Base-by-base conservation (phyloP, 139 green algal genomes). In the Desmodesmus armatus region DNA sequence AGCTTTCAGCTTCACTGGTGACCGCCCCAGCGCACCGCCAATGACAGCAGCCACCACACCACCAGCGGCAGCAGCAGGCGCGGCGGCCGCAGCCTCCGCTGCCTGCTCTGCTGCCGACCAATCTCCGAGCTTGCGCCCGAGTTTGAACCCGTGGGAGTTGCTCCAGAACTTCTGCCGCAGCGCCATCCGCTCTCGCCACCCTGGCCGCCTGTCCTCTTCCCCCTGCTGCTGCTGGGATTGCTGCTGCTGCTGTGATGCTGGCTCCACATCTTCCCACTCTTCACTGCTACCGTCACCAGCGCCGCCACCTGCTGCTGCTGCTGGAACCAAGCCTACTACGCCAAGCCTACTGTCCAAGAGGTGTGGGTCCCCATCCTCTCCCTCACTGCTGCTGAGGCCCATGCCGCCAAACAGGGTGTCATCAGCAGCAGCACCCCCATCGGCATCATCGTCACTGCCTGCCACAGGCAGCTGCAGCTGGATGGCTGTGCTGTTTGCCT, bases 51-150 rank as follows among this genome's bases (percentile, higher is more conserved):
- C 73, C 47, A 88, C 62, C 25, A 78, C 78, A 9, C 88, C 78
- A 31, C 78, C 62, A 65, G 41, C 78, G 47, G 78, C 78, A 83
- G 33, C 77, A 51, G 78, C 78, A 65, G 78, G 43, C 31, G 25
- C 86, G n/a, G n/a, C 70, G 13, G 35, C 71, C 6, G 53, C 49
- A 17, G 44, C 63, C 37, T 74, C 27, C n/a, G 58, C 58, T 4
- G 60, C 73, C 27, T 87, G 62, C 23, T 89, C 72, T 43, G 55
- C 82, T 47, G 60, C 82, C 37, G 58, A 91, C 96, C 96, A 98
- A 39, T 97, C 91, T 2, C 79, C 93, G 58, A 98, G 91, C 85
- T 96, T 97, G n/a, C 96, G 88, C 0, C 96, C 96, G 67, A 96
- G 90, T 49, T 91, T 88, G 85, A 98, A 98, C 39, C 96, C 96